Base-by-base conservation (phyloP, 2,329 filamentous ascomycete species). In the Knufia petricola region DNA sequence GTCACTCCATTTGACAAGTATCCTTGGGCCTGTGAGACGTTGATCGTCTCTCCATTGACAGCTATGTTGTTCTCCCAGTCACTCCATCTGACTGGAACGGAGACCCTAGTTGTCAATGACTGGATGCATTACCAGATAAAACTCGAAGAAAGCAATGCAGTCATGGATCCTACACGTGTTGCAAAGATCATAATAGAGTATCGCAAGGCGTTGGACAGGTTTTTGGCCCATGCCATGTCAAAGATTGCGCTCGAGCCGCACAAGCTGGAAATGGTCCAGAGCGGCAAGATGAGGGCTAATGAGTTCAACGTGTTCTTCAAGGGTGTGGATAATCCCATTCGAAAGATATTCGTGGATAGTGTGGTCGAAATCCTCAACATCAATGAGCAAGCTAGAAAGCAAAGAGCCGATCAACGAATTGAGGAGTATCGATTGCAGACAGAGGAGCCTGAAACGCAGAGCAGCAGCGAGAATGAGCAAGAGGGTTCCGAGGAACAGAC, bases 191-290 rank as follows among this genome's bases (percentile, higher is more conserved):
- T 53, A 15, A 30, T 52, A 39, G 55, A 57, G 40, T 28, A 50
- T 17, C 51, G 54, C 34, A 57, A 57, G 40, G 53, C 49, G 3
- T 23, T 57, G 10, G 55, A 56, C 38, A 50, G 55, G 19, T 54
- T 55, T 30, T 21, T 54, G 1, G 48, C 45, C 10, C 24, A 50
- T 23, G 52, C 49, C 20, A 52, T 40, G 24, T 32, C 42, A n/a
- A 28, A 37, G 19, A 19, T 49, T 8, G 31, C 47, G 6, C 28
- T 37, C n/a, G 19, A 44, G 10, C 28, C 28, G 15, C 21, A 19
- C 17, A 23, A 31, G 36, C 17, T 46, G n/a, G 4, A 13, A 8
- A 15, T 9, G 30, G 43, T 46, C 24, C 34, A n/a, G 23, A 30
- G 15, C 21, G 6, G 30, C 31, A 28, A 28, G 24, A 37, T 30